Evolutionary conservation across 768 basidiomycete species (phyloP).

Genomic region (Piloderma croceum): DNA sequence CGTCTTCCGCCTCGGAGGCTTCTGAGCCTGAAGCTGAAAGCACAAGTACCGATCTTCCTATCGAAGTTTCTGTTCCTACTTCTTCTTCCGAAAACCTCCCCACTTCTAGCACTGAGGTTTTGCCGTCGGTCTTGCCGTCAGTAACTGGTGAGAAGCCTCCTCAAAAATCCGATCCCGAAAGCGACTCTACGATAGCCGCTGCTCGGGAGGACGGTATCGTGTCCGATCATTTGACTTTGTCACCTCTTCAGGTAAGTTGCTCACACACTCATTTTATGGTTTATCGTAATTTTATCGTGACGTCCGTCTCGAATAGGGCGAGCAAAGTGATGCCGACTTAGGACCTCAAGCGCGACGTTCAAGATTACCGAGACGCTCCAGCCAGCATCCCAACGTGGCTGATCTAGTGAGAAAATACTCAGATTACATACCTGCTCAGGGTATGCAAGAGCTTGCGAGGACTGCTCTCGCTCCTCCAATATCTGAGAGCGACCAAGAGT

Average conservation of each 20-base stretch:
- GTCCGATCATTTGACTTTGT: conserved; percentile 8
- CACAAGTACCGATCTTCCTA: conserved; percentile 10
- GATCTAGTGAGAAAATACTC: conserved; percentile 82
- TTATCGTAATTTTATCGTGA: too few relatives aligned
- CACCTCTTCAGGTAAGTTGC: too few relatives aligned
- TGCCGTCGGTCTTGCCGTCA: neutral
- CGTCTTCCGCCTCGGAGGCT: conserved; percentile 67
- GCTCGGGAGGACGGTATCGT: neutral
- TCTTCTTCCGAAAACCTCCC: neutral
- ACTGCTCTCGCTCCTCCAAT: conserved; percentile 64
- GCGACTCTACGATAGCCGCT: conserved; percentile 81
- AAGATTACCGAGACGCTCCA: conserved; percentile 56
- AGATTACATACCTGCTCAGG: conserved; percentile 67
- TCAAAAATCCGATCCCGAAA: conserved; percentile 60
- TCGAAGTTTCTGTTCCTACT: neutral
- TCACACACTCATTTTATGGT: too few relatives aligned
- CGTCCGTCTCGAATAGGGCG: conserved; percentile 12
- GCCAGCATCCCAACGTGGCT: conserved; percentile 64
- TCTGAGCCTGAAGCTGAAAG: conserved; percentile 54
- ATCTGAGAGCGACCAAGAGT: conserved; percentile 83
- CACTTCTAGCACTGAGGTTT: neutral
- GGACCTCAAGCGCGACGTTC: conserved; percentile 37
- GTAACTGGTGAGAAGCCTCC: conserved; percentile 12
- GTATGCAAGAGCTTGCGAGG: conserved; percentile 65
- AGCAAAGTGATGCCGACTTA: conserved; percentile 14